Evolutionary conservation across 176 grass and related monocot species (phyloP).

Genomic region (Hordeum marinum): DNA sequence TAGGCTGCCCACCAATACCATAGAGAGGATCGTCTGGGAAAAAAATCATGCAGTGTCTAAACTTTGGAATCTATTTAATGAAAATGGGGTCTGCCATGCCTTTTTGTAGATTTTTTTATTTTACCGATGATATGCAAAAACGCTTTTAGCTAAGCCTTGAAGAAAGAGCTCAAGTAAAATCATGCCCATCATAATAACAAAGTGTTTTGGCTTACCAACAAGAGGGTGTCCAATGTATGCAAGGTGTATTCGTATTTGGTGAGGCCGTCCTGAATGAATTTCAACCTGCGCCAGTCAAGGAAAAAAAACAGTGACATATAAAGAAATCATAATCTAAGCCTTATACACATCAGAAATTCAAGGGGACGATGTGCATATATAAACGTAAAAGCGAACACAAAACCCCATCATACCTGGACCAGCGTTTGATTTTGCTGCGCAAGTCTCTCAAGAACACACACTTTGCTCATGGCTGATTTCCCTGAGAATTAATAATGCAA

Average conservation of each 20-base stretch:
- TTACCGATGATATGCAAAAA: neutral
- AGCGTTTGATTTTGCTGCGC: conserved; percentile 56
- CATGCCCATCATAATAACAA: neutral
- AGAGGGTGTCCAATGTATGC: conserved; percentile 79
- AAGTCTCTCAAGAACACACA: conserved; percentile 72
- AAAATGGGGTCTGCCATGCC: neutral
- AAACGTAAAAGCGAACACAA: neutral
- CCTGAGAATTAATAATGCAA: conserved; percentile 37
- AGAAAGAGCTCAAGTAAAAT: neutral
- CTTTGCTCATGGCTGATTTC: conserved; percentile 83
- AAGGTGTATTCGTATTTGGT: conserved; percentile 90
- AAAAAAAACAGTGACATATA: conserved; percentile 4
- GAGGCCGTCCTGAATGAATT: conserved; percentile 82
- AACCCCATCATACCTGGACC: conserved; percentile 48
- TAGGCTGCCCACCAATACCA: conserved; percentile 62
- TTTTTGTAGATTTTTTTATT: neutral
- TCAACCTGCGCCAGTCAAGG: conserved; percentile 56
- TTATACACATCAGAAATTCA: neutral
- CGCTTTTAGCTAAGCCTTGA: neutral
- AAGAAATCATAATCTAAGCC: neutral
- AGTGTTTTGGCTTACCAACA: conserved; percentile 44
- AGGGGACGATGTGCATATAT: neutral
- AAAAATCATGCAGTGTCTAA: neutral
- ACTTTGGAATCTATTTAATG: neutral
- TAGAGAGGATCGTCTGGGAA: conserved; percentile 80